Base-by-base conservation (phyloP, 2,329 filamentous ascomycete species). In the Tolypocladium amazonense region DNA sequence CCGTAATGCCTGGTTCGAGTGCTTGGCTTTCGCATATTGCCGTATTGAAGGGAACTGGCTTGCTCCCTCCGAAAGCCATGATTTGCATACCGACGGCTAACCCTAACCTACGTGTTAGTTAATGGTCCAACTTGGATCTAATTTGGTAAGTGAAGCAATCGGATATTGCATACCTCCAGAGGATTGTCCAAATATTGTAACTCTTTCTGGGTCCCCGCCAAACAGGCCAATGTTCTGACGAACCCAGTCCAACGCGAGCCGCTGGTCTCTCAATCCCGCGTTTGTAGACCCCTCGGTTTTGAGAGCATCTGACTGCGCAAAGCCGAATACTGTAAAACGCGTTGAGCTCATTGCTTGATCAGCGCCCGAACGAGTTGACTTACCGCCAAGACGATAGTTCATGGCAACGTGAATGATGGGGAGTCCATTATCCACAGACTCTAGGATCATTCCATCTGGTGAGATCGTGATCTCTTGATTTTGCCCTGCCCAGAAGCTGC, bases 151-250 rank as follows among this genome's bases (percentile, higher is more conserved):
- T n/a, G n/a, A n/a, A n/a, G n/a, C n/a, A n/a, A n/a, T n/a, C n/a
- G 3, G 9, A n/a, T 12, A 53, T 3, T 27, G 8, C 30, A 20
- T 35, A 62, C 64, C 62, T 35, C 73, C 73, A 6, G 71, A 75
- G 54, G 76, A 67, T 39, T 67, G 66, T 1, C 66, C 66, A 60
- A 66, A 67, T 5, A 67, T 80, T 0, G 84, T 87, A 9, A 88
- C 82, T 61, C 81, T 83, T 2, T 74, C 70, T 0, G 85, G 81
- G 65, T 88, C 84, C 2, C 87, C 87, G 3, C 86, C 87, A 67
- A 89, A 89, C 0, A 78, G 73, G 0, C 73, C 78, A 60, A 88
- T 86, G 64, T 88, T 86, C 61, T 85, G 81, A 3, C 81, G 78
- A 0, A 86, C 76, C 76, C 76, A 78, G 53, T 72, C 67, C 1